Conservation (phyloP, 169 alveolate genomes). For the Cryptosporidium baileyi region DNA sequence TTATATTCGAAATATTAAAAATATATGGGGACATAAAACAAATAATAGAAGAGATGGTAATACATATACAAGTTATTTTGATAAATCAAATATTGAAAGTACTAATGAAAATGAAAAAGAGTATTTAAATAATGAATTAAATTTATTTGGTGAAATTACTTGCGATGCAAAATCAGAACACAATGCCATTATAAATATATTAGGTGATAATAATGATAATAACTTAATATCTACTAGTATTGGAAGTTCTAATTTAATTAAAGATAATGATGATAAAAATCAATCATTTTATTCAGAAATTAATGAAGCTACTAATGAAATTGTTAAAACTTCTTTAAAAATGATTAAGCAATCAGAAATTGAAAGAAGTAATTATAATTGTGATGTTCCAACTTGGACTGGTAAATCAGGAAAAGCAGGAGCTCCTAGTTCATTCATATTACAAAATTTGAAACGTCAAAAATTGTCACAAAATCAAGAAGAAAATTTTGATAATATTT, state of each 20-base stretch:
- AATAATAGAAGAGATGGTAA: constrained; percentile 41
- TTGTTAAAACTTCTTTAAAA: constrained; percentile 9
- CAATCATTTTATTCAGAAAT: neutral
- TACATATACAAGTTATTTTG: constrained; percentile 20
- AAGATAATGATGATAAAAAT: neutral
- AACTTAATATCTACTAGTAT: constrained; percentile 9
- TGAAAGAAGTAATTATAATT: constrained; percentile 44
- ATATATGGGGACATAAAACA: constrained; percentile 42
- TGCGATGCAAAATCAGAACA: constrained; percentile 63
- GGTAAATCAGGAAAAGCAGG: constrained; percentile 74
- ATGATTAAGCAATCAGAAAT: constrained; percentile 24
- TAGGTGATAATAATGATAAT: constrained; percentile 27
- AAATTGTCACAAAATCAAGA: neutral
- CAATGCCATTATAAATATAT: constrained; percentile 55
- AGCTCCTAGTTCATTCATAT: constrained; percentile 64
- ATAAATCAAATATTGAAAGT: neutral
- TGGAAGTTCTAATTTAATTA: constrained; percentile 7
- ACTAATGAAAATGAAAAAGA: neutral
- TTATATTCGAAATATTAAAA: constrained; percentile 8
- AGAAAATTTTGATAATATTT: neutral
- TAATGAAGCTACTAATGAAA: constrained; percentile 34
- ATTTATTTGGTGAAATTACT: constrained; percentile 61
- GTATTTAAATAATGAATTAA: neutral
- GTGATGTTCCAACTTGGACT: constrained; percentile 73
- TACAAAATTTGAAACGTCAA: constrained; percentile 33